Base-by-base conservation (phyloP, 495 filamentous ascomycete genomes). In the Antarctomyces pellizariae region DNA sequence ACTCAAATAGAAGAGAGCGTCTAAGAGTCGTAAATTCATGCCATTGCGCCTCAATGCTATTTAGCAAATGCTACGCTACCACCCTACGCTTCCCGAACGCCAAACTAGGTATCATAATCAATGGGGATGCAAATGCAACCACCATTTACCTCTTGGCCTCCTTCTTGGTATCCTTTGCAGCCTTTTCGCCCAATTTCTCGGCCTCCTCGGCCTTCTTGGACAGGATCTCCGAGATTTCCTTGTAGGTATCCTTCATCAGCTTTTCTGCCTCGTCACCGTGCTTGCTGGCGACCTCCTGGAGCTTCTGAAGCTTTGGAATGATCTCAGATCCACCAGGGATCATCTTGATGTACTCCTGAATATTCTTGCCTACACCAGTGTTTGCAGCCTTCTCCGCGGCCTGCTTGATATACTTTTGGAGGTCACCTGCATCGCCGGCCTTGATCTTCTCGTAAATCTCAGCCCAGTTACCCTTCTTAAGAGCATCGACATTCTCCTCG, bases 261-360 rank as follows among this genome's bases (percentile, higher is more conserved):
- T 58, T 48, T 50, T 71, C 49, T 3, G 63, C 69, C 34, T 75
- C 64, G 12, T 55, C 44, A 11, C 64, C 60, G 37, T 67, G 58
- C 47, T 65, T 58, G 38, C 67, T 46, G 2, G 56, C 56, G 5
- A 66, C 44, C 13, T 57, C 49, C 29, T 54, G 48, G 35, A 75
- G 30, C 29, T 65, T 46, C 35, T 53, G 42, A 18, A 73, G 33
- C 35, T 69, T 56, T 18, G 62, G 54, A 10, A 64, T 42, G 16
- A 73, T 54, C 39, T 67, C 49, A 23, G 52, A 52, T 5, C 59
- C 62, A 10, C 49, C 50, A 4, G 59, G 57, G 12, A 71, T 47
- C 48, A 56, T 57, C 28, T 55, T 48, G 13, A 57, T 31, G 35
- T 61, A 62, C 35, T 57, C 38, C 22, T 62, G 52, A 9, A 65